phyloP scores from a whole-genome alignment of 2,329 filamentous ascomycete species.

The Beauveria scarabaeidicola region DNA sequence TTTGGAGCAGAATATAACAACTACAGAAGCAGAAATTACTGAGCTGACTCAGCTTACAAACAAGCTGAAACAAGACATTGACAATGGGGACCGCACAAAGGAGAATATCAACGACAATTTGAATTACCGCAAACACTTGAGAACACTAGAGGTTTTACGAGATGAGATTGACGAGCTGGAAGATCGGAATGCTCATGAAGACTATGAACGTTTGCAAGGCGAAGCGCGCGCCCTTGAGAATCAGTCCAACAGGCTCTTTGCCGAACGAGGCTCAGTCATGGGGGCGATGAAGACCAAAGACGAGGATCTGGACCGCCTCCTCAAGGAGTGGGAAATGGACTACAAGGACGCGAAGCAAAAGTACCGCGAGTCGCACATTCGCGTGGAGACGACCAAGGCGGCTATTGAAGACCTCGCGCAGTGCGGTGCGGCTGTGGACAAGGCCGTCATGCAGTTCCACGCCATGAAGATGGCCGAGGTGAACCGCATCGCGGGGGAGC shows the following conservation, averaged over 20 bases:
- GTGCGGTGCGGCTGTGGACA: slow-evolving; percentile 78
- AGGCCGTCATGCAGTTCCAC: slow-evolving; percentile 96
- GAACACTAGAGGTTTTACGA: slow-evolving; percentile 58
- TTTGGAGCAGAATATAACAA: slow-evolving; percentile 57
- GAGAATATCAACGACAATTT: slow-evolving; percentile 86
- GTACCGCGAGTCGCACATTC: slow-evolving; percentile 83
- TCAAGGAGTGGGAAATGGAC: slow-evolving; percentile 74
- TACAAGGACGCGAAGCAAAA: slow-evolving; percentile 74
- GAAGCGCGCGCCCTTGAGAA: slow-evolving; percentile 63
- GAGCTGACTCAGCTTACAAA: slow-evolving; percentile 64
- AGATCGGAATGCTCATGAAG: slow-evolving; percentile 70
- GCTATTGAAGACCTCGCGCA: slow-evolving; percentile 83
- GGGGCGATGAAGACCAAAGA: slow-evolving; percentile 80
- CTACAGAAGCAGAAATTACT: slow-evolving; percentile 58
- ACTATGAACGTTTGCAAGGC: slow-evolving; percentile 63
- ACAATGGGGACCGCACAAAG: slow-evolving; percentile 73
- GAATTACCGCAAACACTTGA: slow-evolving; percentile 68
- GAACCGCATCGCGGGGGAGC: slow-evolving; percentile 85
- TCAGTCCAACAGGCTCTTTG: slow-evolving; percentile 59
- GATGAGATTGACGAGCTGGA: slow-evolving; percentile 67
- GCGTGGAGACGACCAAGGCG: slow-evolving; percentile 83
- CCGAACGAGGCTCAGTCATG: slow-evolving; percentile 64
- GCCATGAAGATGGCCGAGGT: slow-evolving; percentile 97
- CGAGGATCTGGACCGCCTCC: slow-evolving; percentile 62
- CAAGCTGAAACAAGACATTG: slow-evolving; percentile 66